Evolutionary conservation across 768 basidiomycete genomes (phyloP).

Genomic region (Serendipita sp.): DNA sequence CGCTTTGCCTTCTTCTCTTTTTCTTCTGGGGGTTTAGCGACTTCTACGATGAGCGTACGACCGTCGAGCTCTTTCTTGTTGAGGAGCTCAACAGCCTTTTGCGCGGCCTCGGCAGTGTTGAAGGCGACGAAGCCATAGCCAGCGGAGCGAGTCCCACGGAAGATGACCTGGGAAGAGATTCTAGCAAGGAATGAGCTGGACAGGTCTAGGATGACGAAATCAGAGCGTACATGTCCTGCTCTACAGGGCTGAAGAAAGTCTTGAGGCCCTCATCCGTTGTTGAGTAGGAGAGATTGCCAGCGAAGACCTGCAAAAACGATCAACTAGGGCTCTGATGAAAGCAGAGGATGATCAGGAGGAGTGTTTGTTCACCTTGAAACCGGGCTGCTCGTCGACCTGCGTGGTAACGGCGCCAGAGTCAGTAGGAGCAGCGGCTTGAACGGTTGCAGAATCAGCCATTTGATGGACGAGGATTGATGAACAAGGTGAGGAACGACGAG

Average conservation of each 20-base stretch:
- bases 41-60: conserved; percentile 76
- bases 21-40: conserved; percentile 80
- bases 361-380: neutral
- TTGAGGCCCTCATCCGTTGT: conserved; percentile 90
- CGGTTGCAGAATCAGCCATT: conserved; percentile 1
- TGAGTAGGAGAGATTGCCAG: conserved; percentile 87
- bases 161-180: conserved; percentile 69
- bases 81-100: conserved; percentile 71
- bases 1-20: conserved; percentile 71
- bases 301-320: conserved; percentile 51
- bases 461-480: conserved; percentile 5
- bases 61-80: conserved; percentile 81
- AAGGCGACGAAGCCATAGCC: conserved; percentile 90
- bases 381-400: conserved; percentile 5
- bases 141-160: conserved; percentile 69
- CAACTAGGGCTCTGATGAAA: conserved; percentile 12
- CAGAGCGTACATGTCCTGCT: conserved; percentile 71
- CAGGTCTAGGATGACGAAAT: conserved; percentile 13
- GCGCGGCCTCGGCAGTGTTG: conserved; percentile 60
- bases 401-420: conserved; percentile 5
- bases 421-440: neutral
- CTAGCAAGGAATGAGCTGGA: conserved; percentile 23
- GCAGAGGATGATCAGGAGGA: conserved; percentile 9
- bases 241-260: conserved; percentile 80
- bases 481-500: conserved; percentile 3